A percentile compares a stretch with the other conserved stretches of the same genome.
Conservation (phyloP, 1,139 yeast species). For the Geotrichum restrictum region DNA sequence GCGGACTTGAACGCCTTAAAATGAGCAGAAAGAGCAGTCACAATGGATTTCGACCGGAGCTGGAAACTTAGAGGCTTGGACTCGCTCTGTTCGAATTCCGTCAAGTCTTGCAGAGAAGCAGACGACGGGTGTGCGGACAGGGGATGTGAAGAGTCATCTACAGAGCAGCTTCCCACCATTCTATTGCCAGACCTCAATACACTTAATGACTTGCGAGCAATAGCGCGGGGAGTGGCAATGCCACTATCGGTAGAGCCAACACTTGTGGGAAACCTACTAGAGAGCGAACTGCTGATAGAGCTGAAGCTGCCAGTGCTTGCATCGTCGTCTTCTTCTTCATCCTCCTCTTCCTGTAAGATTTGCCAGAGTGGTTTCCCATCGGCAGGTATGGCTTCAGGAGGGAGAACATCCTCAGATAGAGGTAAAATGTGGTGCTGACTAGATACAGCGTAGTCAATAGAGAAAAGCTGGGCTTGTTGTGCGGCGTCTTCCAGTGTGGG, state of each 20-base stretch:
- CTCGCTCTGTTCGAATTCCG: background rate
- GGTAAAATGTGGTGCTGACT: background rate
- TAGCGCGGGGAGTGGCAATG: background rate
- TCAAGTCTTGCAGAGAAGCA: background rate
- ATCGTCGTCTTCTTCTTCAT: constrained; percentile 3
- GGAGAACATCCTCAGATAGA: background rate
- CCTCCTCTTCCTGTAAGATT: constrained; percentile 1
- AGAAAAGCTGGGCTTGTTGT: constrained; percentile 1
- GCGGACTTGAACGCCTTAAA: constrained; percentile 31
- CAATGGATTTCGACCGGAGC: constrained; percentile 10
- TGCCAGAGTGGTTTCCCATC: background rate
- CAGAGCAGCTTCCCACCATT: background rate
- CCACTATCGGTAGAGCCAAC: background rate
- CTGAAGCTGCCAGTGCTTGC: background rate
- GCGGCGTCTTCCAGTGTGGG: background rate
- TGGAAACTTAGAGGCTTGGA: background rate
- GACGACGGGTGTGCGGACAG: background rate
- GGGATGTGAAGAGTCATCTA: constrained; percentile 2
- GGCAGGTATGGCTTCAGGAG: background rate
- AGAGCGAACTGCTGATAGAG: background rate
- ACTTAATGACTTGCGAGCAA: background rate
- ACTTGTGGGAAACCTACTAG: background rate
- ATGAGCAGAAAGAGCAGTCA: constrained; percentile 30
- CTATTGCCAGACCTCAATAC: background rate
- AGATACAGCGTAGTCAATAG: background rate